Percentiles rank a stretch among this genome's conserved stretches.
These are phyloP conservation scores for Sambucus nigra DNA, from an alignment of 129 eudicot genomes.

Conservation along the genomic window DNA sequence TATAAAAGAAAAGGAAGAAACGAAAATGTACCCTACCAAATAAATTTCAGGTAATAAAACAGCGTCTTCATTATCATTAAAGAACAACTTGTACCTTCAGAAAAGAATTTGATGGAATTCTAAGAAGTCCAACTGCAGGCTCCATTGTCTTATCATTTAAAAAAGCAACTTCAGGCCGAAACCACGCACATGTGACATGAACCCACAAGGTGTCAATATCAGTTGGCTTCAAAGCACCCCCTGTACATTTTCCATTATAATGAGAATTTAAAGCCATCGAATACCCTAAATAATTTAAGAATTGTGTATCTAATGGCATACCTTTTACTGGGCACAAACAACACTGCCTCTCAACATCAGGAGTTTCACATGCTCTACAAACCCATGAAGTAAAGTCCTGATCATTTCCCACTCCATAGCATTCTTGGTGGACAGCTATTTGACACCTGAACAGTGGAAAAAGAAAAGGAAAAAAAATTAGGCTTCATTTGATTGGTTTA, in stretches of 20 bases:
- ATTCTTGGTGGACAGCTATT: slow-evolving; percentile 96
- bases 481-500: too few species aligned
- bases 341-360: slow-evolving; percentile 66
- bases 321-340: slow-evolving; percentile 97
- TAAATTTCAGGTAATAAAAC: too few species aligned
- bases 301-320: slow-evolving; percentile 16
- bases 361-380: slow-evolving; percentile 91
- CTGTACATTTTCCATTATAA: slow-evolving; percentile 22
- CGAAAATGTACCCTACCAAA: too few species aligned
- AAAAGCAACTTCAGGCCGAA: slow-evolving; percentile 77
- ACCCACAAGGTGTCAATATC: slow-evolving; percentile 78
- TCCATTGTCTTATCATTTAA: slow-evolving; percentile 68
- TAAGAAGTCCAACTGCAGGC: slow-evolving; percentile 77
- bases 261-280: background rate
- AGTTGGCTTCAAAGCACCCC: slow-evolving; percentile 93
- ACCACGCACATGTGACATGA: slow-evolving; percentile 96
- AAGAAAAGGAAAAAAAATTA: background rate
- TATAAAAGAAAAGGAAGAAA: too few species aligned
- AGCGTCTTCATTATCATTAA: background rate
- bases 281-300: background rate
- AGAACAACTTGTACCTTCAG: slow-evolving; percentile 39
- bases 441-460: slow-evolving; percentile 49
- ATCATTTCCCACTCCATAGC: slow-evolving; percentile 60
- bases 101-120: slow-evolving; percentile 57
- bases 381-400: slow-evolving; percentile 90